Evolutionary conservation across 768 basidiomycete genomes (phyloP), one percentile per base, ranked within the genome.

Genomic region (Suillus placidus): DNA sequence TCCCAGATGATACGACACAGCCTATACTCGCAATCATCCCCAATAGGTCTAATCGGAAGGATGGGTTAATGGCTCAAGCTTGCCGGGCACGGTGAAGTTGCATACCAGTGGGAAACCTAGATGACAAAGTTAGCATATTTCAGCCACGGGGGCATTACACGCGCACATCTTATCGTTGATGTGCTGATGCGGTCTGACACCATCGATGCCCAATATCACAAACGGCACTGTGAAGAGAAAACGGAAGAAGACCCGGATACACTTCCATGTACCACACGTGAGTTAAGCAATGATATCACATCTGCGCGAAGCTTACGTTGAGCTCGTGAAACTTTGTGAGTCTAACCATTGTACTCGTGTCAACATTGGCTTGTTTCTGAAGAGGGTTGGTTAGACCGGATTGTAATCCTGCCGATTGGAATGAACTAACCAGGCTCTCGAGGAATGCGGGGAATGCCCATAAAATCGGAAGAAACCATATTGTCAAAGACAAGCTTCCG

Each of bases 261-360:
- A 84, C 93, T 93, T 30, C 14, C 12, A 68, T 2, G 4, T 20
- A 30, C 4, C 35, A 14, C 67, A 40, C 64, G 63, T 67, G 45
- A 35, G 45, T 32, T 14, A 4, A 23, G 10, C 23, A 18, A 34
- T 37, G 1, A 30, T 26, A 5, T 35, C 20, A 6, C 38, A 64
- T 3, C 12, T 54, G 35, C 14, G 18, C 16, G 26, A 34, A 7
- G 77, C 91, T 42, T 68, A 94, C 93, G 69, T 95, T 95, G 47
- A 94, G 77, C 71, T 94, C 91, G 47, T 91, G 89, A 72, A 92
- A 94, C 68, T 89, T 93, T 42, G 88, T 88, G 60, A 95, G 77
- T 26, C 92, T 87, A 26, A 91, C 83, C 56, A 94, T 81, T 3
- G 89, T 92, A 37, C 70, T 80, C 20, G 70, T 81, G 61, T 94